phyloP scores from a whole-genome alignment of 805 yeast species.

The Schwanniomyces vanrijiae region DNA sequence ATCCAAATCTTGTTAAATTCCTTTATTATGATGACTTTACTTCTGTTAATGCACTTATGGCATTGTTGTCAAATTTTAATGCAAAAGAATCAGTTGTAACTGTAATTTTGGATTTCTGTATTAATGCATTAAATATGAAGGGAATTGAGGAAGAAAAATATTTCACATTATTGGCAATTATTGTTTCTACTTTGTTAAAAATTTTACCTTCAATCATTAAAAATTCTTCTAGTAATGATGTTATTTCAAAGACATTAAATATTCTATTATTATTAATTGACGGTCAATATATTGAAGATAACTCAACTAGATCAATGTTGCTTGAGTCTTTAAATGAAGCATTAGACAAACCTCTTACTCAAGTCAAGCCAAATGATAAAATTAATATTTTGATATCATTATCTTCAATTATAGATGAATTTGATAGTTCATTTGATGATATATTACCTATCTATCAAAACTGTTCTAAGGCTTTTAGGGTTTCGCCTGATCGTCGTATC shows the following conservation, averaged over 20 bases:
- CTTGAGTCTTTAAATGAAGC: conserved; percentile 59
- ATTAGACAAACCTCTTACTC: conserved; percentile 55
- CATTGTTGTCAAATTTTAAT: conserved; percentile 49
- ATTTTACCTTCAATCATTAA: conserved; percentile 52
- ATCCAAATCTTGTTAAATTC: conserved; percentile 46
- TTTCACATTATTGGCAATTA: conserved; percentile 49
- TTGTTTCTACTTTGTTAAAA: conserved; percentile 57
- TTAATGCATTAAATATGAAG: conserved; percentile 37
- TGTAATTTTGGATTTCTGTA: conserved; percentile 55
- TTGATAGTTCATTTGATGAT: conserved; percentile 53
- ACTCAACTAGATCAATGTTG: conserved; percentile 51
- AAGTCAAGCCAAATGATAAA: conserved; percentile 52
- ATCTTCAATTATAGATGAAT: conserved; percentile 51
- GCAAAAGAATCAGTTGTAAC: conserved; percentile 68
- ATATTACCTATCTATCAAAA: conserved; percentile 49
- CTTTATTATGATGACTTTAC: conserved; percentile 55
- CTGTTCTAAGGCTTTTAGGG: conserved; percentile 57
- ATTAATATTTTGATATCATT: conserved; percentile 58
- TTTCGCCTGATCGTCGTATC: conserved; percentile 58
- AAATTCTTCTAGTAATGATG: conserved; percentile 40
- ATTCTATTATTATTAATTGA: conserved; percentile 54
- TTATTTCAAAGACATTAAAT: conserved; percentile 53
- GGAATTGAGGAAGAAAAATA: conserved; percentile 40
- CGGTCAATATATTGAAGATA: conserved; percentile 56
- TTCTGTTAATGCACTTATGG: conserved; percentile 55